Base-by-base conservation (phyloP, 805 yeast genomes). In the Clavispora phyllophila region DNA sequence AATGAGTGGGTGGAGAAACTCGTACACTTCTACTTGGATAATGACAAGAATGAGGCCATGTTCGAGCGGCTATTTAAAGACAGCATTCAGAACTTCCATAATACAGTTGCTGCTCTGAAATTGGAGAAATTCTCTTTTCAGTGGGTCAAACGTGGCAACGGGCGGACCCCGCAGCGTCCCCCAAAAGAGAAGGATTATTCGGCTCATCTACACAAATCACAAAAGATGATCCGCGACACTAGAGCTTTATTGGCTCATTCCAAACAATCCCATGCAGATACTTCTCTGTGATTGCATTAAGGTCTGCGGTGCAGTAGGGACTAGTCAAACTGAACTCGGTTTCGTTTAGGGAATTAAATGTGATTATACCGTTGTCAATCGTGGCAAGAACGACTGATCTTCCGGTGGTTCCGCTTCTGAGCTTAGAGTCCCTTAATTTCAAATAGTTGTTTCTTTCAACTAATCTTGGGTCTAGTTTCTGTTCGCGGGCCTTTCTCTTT, bases 321-420 rank as follows among this genome's bases (percentile, higher is more conserved):
- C 42, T 44, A 13, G 46, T 40, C 36, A 63, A 47, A 3, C 63
- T 63, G 62, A 81, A 81, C 47, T 75, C 76, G 6, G 76, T 72
- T 47, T 75, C 77, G 5, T 75, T 58, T 15, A 81, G 51, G 36
- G 66, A 67, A n/a, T 79, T 67, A 54, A 84, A 87, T 54, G 82
- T 84, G 14, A 87, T 73, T 5, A 87, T 70, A 0, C 96, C 96
- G 51, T 78, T 72, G 56, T 86, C 93, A 5, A 87, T 78, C 1
- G 83, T 67, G 0, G 95, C 96, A n/a, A 81, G 47, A 3, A 87
- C 61, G 5, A 83, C 63, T 20, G 68, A 70, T 17, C 79, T 61
- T 5, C 62, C 64, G 5, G 54, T 44, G 44, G 69, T 58, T 0
- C 91, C 90, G 28, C 62, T 62, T 49, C 76, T 80, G 33, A 82